A percentile compares a stretch with the other conserved stretches of the same genome.
These are phyloP conservation scores for Croton setiger DNA, from an alignment of 441 rosid genomes.

Conservation along the genomic window DNA sequence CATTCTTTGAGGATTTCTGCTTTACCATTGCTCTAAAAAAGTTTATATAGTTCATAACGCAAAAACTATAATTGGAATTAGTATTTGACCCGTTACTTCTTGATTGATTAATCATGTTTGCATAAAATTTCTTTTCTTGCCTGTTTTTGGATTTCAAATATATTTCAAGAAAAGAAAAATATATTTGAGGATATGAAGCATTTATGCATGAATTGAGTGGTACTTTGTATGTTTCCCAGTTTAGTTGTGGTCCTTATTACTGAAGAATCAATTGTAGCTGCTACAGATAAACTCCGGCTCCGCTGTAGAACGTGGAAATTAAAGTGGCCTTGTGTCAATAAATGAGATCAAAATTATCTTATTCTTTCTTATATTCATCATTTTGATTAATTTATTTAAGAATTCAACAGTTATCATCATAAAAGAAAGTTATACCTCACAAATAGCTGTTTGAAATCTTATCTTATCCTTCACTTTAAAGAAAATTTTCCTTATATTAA, in stretches of 20 bases:
- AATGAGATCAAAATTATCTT: slow-evolving; percentile 1
- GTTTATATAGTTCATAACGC: not conserved
- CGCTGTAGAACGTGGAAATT: slow-evolving; percentile 18
- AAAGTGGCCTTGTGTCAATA: slow-evolving; percentile 4
- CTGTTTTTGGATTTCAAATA: slow-evolving; percentile 1
- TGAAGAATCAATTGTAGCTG: slow-evolving; percentile 18
- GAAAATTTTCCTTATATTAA: not conserved
- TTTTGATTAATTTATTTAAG: not conserved
- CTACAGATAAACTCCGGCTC: slow-evolving; percentile 10
- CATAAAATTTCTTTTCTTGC: slow-evolving; percentile 4
- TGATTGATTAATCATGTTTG: not conserved
- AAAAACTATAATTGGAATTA: not conserved
- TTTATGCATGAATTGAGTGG: slow-evolving; percentile 3
- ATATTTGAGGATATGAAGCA: slow-evolving; percentile 1
- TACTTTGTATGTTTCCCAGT: not conserved
- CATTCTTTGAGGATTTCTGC: not conserved
- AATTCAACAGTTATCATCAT: not conserved
- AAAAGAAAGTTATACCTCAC: not conserved
- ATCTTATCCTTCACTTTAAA: not conserved
- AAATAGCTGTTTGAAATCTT: slow-evolving; percentile 2
- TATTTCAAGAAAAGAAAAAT: slow-evolving; percentile 7
- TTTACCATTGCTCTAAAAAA: not conserved
- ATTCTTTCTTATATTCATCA: not conserved
- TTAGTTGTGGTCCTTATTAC: slow-evolving; percentile 15
- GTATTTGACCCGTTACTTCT: not conserved